Evolutionary conservation across 352 stramenopile species (phyloP), one percentile per base, ranked within the genome.

Genomic region (Phytophthora pseudosyringae): DNA sequence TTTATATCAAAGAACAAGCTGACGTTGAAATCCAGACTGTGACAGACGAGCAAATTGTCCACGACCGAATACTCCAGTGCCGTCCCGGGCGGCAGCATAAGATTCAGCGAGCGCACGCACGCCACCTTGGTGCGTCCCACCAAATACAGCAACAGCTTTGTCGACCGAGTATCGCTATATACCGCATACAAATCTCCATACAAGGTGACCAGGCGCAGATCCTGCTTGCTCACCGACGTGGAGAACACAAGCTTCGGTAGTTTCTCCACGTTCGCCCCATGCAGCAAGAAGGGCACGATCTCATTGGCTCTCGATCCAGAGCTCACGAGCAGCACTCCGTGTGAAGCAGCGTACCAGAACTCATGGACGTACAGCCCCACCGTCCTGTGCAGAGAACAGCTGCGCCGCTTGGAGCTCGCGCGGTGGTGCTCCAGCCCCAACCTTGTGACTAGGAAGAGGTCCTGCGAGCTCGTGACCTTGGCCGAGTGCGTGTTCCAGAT

Each of bases 1-100:
- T 77, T 85, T 25, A 93, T 76, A 53, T 95, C 87, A 59, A 90
- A 95, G 70, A 95, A 88, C 5, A 92, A 54, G 13, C 78, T 86
- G 36, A 94, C 87, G 35, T 84, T 89, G 55, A 91, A 94, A 56
- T 91, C 81, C 40, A 91, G 53, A 56, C 85, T 92, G 62, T 95
- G 87, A 60, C 81, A 93, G 5, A 91, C 83, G 5, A 95, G 78
- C 45, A 95, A 41, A 46, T 95, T 90, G 70, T 95, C 87, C 33
- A 95, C 81, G 5, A 93, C 83, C 4, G 87, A 95, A 60, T 81
- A 90, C 56, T 88, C 73, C 25, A 91, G 45, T 21, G 71, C 67
- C 6, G 82, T 88, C 13, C 76, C 76, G 0, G 77, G 71, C 0
- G 86, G 82, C 28, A 95, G 59, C 77, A 90, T 76, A 8, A 95